These are phyloP conservation scores for Neonothopanus nambi DNA, from an alignment of 1,284 basidiomycete genomes.

Conservation along the genomic window DNA sequence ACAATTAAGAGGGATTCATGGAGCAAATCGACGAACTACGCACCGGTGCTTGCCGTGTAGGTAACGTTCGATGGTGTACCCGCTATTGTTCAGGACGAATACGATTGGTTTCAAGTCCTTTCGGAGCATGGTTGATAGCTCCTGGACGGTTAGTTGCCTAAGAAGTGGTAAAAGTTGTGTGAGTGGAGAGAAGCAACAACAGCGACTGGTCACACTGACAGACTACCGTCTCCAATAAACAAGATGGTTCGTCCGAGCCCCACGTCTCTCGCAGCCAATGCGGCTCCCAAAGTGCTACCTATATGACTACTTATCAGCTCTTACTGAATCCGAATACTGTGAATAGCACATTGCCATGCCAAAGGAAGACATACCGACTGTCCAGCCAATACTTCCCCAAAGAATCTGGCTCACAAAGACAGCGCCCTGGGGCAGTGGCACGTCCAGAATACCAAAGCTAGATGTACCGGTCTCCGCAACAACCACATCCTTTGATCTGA, in stretches of 20 bases:
- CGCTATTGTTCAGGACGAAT: conserved; percentile 88
- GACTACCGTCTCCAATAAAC: conserved; percentile 85
- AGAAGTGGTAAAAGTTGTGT: not conserved
- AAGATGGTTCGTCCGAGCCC: conserved; percentile 71
- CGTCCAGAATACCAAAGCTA: conserved; percentile 76
- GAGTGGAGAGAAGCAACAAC: not conserved
- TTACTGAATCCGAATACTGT: conserved; percentile 17
- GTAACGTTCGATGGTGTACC: conserved; percentile 86
- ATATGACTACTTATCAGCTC: conserved; percentile 18
- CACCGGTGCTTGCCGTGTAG: conserved; percentile 63
- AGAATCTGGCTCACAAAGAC: conserved; percentile 76
- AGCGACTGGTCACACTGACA: conserved; percentile 41
- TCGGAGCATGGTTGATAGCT: conserved; percentile 78
- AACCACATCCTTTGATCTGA: conserved; percentile 76
- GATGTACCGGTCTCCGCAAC: conserved; percentile 83
- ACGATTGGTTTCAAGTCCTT: conserved; percentile 73
- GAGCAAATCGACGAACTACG: conserved; percentile 13
- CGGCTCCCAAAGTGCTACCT: conserved; percentile 69
- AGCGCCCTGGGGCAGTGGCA: conserved; percentile 69
- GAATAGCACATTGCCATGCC: no score
- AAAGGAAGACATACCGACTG: conserved; percentile 53
- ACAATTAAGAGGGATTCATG: conserved; percentile 21
- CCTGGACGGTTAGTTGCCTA: conserved; percentile 75
- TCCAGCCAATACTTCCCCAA: conserved; percentile 89
- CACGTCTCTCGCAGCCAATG: conserved; percentile 75